phyloP scores from a whole-genome alignment of 208 protist genomes.

The Acanthamoeba quina region DNA sequence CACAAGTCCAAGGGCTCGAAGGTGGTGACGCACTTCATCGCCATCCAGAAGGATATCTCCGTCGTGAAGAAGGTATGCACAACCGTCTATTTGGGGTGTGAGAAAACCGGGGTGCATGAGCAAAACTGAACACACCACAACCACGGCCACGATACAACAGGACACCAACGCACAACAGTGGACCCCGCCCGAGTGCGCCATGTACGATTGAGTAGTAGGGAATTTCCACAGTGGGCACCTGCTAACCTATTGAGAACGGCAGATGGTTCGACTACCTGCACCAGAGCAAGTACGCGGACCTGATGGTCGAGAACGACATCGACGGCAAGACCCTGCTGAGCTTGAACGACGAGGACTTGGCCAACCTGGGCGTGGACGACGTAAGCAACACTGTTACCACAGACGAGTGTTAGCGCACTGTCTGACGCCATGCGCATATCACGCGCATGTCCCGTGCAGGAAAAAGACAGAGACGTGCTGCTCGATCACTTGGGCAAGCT shows the following conservation, averaged over 20 bases:
- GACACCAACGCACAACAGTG: slow-evolving; percentile 49
- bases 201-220: not conserved
- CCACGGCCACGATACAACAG: not conserved
- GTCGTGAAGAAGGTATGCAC: slow-evolving; percentile 47
- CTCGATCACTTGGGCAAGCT: not conserved
- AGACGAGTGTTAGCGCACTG: no score
- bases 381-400: not conserved
- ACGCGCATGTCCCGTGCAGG: not conserved
- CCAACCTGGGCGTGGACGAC: slow-evolving; percentile 20
- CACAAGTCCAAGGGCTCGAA: slow-evolving; percentile 43
- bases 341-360: slow-evolving; percentile 37
- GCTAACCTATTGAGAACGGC: not conserved
- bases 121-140: not conserved
- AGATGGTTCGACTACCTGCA: slow-evolving; percentile 56
- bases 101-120: not conserved
- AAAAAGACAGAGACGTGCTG: not conserved
- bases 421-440: no score
- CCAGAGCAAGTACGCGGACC: slow-evolving; percentile 28
- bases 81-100: no score
- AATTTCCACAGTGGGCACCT: not conserved
- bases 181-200: slow-evolving; percentile 42
- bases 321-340: slow-evolving; percentile 35
- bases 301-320: slow-evolving; percentile 52
- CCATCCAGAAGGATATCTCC: slow-evolving; percentile 76
- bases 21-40: slow-evolving; percentile 74